Percentiles rank a stretch among this genome's conserved stretches.
Evolutionary conservation across 768 basidiomycete genomes (phyloP).

Genomic region (Russula abietina): DNA sequence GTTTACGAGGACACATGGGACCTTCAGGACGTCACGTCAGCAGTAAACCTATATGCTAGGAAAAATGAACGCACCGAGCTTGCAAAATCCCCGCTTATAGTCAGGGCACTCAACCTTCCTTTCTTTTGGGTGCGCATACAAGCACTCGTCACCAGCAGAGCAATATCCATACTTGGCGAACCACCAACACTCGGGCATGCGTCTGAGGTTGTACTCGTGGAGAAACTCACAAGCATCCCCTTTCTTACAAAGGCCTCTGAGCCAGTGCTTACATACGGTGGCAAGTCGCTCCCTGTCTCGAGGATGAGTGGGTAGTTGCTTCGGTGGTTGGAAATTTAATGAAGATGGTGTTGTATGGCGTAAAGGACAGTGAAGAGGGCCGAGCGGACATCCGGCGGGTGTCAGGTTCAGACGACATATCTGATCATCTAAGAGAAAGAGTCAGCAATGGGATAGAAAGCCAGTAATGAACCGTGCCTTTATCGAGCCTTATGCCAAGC

Average conservation of each 20-base stretch:
- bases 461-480: slow-evolving; percentile 48
- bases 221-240: slow-evolving; percentile 97
- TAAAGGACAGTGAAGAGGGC: slow-evolving; percentile 85
- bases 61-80: slow-evolving; percentile 56
- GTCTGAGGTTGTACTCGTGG: slow-evolving; percentile 95
- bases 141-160: slow-evolving; percentile 92
- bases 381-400: slow-evolving; percentile 81
- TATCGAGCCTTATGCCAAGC: slow-evolving; percentile 82
- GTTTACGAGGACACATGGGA: slow-evolving; percentile 84
- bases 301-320: slow-evolving; percentile 74
- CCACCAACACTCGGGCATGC: slow-evolving; percentile 99
- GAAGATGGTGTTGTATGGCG: slow-evolving; percentile 86
- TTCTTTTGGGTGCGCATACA: slow-evolving; percentile 94
- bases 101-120: slow-evolving; percentile 90
- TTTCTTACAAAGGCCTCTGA: slow-evolving; percentile 96
- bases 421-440: slow-evolving; percentile 64
- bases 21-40: slow-evolving; percentile 41
- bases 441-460: not conserved
- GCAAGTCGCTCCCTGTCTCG: slow-evolving; percentile 76
- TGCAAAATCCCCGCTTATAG: slow-evolving; percentile 94
- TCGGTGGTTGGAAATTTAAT: slow-evolving; percentile 85
- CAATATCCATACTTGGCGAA: slow-evolving; percentile 97
- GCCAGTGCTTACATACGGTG: slow-evolving; percentile 98
- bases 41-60: slow-evolving; percentile 4
- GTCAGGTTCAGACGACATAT: slow-evolving; percentile 85